Conservation (phyloP, 78 protist species). For the Dictyostelium brefeldianum region DNA sequence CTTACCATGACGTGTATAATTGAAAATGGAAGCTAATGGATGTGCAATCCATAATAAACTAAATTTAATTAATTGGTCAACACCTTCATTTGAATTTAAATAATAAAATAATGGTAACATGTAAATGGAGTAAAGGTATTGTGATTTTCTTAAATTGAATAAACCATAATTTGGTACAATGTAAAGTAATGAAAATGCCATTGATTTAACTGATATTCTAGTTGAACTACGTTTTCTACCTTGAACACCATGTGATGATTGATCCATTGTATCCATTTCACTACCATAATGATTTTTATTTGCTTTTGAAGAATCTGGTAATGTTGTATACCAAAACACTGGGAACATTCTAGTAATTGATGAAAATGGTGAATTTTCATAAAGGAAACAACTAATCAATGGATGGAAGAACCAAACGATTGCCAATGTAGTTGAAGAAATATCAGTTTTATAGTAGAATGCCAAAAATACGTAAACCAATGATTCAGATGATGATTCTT, state of each 20-base stretch:
- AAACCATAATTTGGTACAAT: constrained; percentile 48
- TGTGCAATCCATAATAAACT: constrained; percentile 14
- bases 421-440: neutral
- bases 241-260: neutral
- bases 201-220: neutral
- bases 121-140: neutral
- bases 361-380: constrained; percentile 18
- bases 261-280: neutral
- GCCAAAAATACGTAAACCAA: neutral
- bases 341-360: constrained; percentile 36
- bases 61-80: neutral
- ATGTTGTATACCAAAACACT: constrained; percentile 21
- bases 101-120: constrained; percentile 56
- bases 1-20: neutral
- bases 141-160: neutral
- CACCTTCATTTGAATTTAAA: neutral
- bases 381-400: constrained; percentile 30
- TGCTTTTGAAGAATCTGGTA: constrained; percentile 6
- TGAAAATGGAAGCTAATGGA: constrained; percentile 20
- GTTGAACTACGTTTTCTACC: constrained; percentile 9
- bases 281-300: neutral
- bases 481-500: neutral
- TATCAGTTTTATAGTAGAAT: neutral
- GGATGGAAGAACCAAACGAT: constrained; percentile 74
- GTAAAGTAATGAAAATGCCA: constrained; percentile 17